These are phyloP conservation scores for Spathaspora sp. DNA, from an alignment of 1,139 yeast genomes.

Conservation along the genomic window DNA sequence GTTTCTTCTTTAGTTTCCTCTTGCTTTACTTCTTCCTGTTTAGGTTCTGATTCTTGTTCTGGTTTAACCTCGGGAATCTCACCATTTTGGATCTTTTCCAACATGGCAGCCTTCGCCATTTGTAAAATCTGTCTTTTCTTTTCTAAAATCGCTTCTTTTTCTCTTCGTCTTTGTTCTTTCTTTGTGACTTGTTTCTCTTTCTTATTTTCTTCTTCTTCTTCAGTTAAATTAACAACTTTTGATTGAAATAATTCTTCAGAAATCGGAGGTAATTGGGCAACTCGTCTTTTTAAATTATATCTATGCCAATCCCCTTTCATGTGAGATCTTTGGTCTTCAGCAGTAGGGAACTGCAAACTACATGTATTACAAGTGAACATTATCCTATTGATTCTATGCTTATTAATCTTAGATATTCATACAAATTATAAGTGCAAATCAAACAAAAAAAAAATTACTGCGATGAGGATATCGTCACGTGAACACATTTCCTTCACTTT, in stretches of 20 bases:
- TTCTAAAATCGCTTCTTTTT: conserved; percentile 62
- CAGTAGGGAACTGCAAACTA: conserved; percentile 38
- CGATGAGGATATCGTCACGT: background rate
- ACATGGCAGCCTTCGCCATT: conserved; percentile 58
- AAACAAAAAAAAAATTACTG: background rate
- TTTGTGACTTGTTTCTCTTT: conserved; percentile 46
- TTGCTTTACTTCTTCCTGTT: too few relatives aligned
- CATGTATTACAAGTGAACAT: conserved; percentile 48
- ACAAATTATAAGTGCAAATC: too few relatives aligned
- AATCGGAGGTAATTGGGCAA: conserved; percentile 58
- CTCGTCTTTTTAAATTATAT: conserved; percentile 60
- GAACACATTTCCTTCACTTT: background rate
- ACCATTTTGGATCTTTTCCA: conserved; percentile 29
- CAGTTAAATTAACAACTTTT: conserved; percentile 41
- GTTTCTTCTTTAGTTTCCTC: background rate
- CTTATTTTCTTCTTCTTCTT: conserved; percentile 17
- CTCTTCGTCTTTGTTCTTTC: conserved; percentile 63
- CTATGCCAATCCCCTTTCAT: conserved; percentile 79
- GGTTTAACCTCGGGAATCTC: conserved; percentile 9
- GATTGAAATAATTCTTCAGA: conserved; percentile 46
- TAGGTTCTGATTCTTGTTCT: conserved; percentile 12
- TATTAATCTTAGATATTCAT: background rate
- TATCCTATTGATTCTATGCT: conserved; percentile 12
- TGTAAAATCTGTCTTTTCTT: conserved; percentile 62
- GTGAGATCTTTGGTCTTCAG: conserved; percentile 44